Conservation (phyloP, 306 rosid genomes). For the Cyclanthera cordifolia region DNA sequence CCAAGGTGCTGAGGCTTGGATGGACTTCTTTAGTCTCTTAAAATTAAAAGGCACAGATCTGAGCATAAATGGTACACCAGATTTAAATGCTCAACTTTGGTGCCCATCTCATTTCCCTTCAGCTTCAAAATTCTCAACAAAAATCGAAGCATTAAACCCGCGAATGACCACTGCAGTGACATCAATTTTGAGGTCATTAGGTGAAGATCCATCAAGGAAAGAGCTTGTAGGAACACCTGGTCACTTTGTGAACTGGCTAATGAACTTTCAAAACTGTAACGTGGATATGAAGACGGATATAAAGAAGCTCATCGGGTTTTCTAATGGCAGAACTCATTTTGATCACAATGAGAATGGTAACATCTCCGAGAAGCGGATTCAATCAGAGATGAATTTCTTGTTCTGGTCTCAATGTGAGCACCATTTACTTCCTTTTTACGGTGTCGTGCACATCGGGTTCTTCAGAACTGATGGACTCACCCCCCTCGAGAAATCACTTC, state of each 20-base stretch:
- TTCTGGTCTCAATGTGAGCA: constrained; percentile 97
- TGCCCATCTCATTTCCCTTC: constrained; percentile 48
- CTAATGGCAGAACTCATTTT: constrained; percentile 23
- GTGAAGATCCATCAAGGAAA: constrained; percentile 78
- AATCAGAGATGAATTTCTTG: constrained; percentile 45
- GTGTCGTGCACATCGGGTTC: constrained; percentile 78
- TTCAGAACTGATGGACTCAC: constrained; percentile 30
- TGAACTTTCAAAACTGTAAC: constrained; percentile 53
- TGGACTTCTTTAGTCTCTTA: constrained; percentile 60
- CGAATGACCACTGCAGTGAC: constrained; percentile 52
- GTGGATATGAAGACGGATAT: constrained; percentile 36
- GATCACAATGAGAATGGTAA: constrained; percentile 19
- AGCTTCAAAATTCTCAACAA: constrained; percentile 35
- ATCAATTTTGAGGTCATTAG: constrained; percentile 66
- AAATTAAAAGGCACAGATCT: constrained; percentile 45
- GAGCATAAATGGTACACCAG: constrained; percentile 26
- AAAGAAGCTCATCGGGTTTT: constrained; percentile 45
- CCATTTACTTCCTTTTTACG: constrained; percentile 90
- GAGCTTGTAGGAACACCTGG: constrained; percentile 75
- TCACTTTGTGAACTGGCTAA: constrained; percentile 69
- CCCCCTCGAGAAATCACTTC: constrained; percentile 47
- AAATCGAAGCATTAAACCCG: constrained; percentile 28
- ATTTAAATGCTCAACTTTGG: constrained; percentile 37
- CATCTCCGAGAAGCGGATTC: constrained; percentile 26
- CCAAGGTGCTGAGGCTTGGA: constrained; percentile 46